These are phyloP conservation scores for Yarrowia alimentaria DNA, from an alignment of 805 yeast genomes.

Conservation along the genomic window DNA sequence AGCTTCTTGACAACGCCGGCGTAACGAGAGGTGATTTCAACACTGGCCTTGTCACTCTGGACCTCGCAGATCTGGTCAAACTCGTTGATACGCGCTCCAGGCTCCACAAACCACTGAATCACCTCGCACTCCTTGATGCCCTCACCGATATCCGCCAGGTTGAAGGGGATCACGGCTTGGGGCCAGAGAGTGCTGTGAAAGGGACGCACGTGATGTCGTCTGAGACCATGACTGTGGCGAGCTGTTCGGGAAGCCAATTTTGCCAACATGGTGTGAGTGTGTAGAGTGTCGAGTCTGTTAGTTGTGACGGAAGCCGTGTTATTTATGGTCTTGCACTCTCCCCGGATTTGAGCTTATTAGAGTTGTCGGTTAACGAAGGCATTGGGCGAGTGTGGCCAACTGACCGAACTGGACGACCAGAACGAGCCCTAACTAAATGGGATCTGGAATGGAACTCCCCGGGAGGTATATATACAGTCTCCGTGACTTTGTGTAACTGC, in stretches of 20 bases:
- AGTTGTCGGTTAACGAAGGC: constrained; percentile 27
- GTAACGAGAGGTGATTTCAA: constrained; percentile 41
- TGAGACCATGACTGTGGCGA: constrained; percentile 1
- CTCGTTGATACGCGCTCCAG: constrained; percentile 40
- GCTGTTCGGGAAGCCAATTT: constrained; percentile 27
- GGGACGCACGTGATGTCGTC: not conserved
- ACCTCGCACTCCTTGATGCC: constrained; percentile 42
- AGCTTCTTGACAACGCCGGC: constrained; percentile 39
- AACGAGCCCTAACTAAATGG: no score
- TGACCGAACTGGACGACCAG: no score
- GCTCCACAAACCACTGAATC: constrained; percentile 42
- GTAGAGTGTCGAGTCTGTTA: not conserved
- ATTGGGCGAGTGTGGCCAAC: constrained; percentile 7
- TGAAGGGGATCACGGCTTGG: constrained; percentile 35
- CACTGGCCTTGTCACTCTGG: constrained; percentile 41
- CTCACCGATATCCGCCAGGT: constrained; percentile 41
- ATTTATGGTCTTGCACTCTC: not conserved
- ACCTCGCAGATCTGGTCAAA: constrained; percentile 42
- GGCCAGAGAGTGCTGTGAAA: not conserved
- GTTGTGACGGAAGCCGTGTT: not conserved
- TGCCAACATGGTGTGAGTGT: constrained; percentile 11
- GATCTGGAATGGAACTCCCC: no score
- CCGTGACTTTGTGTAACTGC: no score
- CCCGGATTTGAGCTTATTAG: constrained; percentile 26
- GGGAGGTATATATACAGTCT: no score